Percentiles rank a stretch among this genome's conserved stretches.
Evolutionary conservation across 148 eudicot genomes (phyloP).

Genomic region (Simmondsia chinensis): DNA sequence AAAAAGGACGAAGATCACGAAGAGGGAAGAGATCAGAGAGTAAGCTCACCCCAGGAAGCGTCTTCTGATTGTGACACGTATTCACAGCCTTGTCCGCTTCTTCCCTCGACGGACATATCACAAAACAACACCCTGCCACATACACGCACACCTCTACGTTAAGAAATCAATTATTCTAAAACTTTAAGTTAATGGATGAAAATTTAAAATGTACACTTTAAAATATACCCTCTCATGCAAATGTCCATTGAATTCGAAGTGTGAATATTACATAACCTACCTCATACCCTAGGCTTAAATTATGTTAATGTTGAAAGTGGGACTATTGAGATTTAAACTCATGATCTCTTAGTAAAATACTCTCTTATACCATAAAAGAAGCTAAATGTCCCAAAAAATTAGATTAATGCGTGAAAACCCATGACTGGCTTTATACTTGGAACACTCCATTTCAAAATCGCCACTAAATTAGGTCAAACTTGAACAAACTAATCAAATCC

Average conservation of each 20-base stretch:
- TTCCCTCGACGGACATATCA: conserved; percentile 78
- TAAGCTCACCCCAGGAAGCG: conserved; percentile 76
- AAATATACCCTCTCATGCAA: too few relatives aligned
- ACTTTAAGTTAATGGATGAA: neutral
- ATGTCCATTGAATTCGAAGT: too few relatives aligned
- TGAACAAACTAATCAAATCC: too few relatives aligned
- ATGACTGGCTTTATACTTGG: too few relatives aligned
- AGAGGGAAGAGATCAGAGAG: conserved; percentile 6
- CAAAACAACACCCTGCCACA: conserved; percentile 75
- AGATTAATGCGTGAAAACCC: too few relatives aligned
- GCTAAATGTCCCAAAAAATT: too few relatives aligned
- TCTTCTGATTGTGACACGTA: conserved; percentile 82
- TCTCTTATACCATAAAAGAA: neutral
- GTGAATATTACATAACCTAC: too few relatives aligned
- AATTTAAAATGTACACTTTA: neutral
- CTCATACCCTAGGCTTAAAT: too few relatives aligned
- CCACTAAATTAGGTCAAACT: too few relatives aligned
- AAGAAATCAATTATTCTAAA: conserved; percentile 13
- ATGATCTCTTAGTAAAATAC: too few relatives aligned
- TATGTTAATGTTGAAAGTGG: too few relatives aligned
- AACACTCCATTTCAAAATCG: neutral
- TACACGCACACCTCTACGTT: neutral
- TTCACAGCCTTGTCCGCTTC: conserved; percentile 89
- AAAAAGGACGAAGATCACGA: neutral
- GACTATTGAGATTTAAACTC: too few relatives aligned